Conservation (phyloP, 345 rosid species). For the Euphorbia lathyris region DNA sequence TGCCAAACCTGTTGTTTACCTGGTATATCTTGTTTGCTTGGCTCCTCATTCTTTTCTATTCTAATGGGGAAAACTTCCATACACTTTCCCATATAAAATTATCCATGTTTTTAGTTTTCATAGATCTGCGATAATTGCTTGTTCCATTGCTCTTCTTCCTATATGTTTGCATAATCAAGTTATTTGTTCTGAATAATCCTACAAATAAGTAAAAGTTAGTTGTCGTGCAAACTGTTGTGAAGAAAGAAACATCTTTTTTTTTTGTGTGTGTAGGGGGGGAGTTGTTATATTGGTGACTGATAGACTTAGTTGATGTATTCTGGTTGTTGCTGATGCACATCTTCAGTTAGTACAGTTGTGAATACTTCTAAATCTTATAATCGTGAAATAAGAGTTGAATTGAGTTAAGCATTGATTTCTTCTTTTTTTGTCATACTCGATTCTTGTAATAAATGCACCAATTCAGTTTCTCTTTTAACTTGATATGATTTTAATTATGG, state of each 20-base stretch:
- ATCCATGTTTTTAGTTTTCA: background rate
- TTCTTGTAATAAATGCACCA: too few species aligned
- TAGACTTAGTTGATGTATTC: background rate
- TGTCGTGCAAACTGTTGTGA: background rate
- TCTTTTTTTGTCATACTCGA: too few species aligned
- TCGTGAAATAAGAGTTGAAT: too few species aligned
- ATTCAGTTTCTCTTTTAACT: too few species aligned
- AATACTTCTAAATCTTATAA: background rate
- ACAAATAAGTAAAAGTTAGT: too few species aligned
- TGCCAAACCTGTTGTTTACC: conserved; percentile 95
- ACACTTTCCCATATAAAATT: background rate
- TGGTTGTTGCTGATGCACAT: background rate
- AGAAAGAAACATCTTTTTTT: background rate
- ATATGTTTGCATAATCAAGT: background rate
- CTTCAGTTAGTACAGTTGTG: background rate
- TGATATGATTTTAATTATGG: too few species aligned
- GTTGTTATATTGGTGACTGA: too few species aligned
- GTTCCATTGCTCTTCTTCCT: background rate
- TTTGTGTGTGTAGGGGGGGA: too few species aligned
- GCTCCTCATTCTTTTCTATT: background rate
- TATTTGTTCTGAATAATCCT: too few species aligned
- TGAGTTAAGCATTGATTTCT: too few species aligned
- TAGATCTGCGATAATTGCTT: background rate
- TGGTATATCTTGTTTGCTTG: conserved; percentile 43
- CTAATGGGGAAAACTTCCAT: background rate